Evolutionary conservation across 768 basidiomycete species (phyloP), one percentile per base, ranked within the genome.

Genomic region (Collybia mongolica): DNA sequence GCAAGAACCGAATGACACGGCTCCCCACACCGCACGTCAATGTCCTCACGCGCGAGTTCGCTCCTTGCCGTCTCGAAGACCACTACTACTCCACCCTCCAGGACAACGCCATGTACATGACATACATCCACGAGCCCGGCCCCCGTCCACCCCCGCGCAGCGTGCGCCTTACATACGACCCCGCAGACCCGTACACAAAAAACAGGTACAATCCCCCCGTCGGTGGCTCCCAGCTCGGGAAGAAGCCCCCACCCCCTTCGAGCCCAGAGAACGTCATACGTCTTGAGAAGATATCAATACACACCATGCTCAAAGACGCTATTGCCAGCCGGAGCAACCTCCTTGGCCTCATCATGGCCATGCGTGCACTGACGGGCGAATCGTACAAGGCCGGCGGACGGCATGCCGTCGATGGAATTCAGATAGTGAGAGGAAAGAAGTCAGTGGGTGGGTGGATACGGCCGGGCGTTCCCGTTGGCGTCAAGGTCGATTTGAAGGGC

Each of bases 41-140:
- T 51, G 60, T 90, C 55, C 53, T 84, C 59, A 72, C 86, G 29
- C 84, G 86, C 61, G 84, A 90, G 61, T 86, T 83, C 50, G 81
- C 84, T 5, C 76, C 80, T 51, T 86, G 81, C 54, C 84, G 95
- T 37, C 79, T 93, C 48, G 74, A 77, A 47, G 85, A 92, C 54
- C 93, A 98, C 74, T 98, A 97, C 74, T 65, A 89, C 67, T 71
- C 73, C 35, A 86, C 93, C 7, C 77, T 98, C 53, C 82, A 83
- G 18, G 88, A 94, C 67, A 81, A 98, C 71, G 75, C 94, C 59
- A 83, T 98, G 80, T 99, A 99, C 79, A 86, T 98, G 80, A 88
- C 88, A 46, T 97, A 98, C 74, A 73, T 80, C 44, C 96, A 98
- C 69, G 77, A 84, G 59, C 68, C 74, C 38, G 73, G 66, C n/a